Conservation (phyloP, 2,329 filamentous ascomycete species). For the Aotearoamyces nothofagi region DNA sequence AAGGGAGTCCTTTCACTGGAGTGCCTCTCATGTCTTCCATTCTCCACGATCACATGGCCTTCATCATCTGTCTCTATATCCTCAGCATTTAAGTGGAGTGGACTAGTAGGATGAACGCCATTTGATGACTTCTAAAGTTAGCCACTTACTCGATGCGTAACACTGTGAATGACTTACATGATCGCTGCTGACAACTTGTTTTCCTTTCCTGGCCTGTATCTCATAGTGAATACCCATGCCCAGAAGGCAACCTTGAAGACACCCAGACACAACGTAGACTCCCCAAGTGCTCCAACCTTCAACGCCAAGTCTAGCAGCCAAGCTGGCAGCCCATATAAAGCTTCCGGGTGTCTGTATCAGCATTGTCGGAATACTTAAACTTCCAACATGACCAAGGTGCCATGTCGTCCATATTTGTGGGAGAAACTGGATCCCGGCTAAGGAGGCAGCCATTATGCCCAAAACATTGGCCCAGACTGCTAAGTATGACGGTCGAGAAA, state of each 20-base stretch:
- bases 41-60: background rate
- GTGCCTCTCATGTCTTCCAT: background rate
- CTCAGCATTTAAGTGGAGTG: background rate
- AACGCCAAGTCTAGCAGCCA: constrained; percentile 64
- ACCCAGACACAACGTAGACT: constrained; percentile 74
- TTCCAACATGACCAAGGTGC: constrained; percentile 70
- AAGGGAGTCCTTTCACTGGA: background rate
- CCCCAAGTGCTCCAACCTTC: constrained; percentile 94
- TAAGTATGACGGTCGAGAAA: constrained; percentile 46
- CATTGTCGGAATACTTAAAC: constrained; percentile 95
- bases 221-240: constrained; percentile 70
- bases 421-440: constrained; percentile 82
- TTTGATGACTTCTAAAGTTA: background rate
- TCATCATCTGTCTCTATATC: background rate
- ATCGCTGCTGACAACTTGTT: constrained; percentile 1
- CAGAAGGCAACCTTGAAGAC: constrained; percentile 69
- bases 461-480: constrained; percentile 73
- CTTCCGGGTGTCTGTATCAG: constrained; percentile 91
- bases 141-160: background rate
- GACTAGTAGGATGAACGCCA: too few species aligned
- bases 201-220: constrained; percentile 20
- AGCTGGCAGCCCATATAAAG: constrained; percentile 73
- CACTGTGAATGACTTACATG: background rate
- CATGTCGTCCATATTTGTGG: constrained; percentile 93
- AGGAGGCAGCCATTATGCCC: constrained; percentile 60